Conservation (phyloP, 495 filamentous ascomycete genomes). For the Jackrogersella minutella region DNA sequence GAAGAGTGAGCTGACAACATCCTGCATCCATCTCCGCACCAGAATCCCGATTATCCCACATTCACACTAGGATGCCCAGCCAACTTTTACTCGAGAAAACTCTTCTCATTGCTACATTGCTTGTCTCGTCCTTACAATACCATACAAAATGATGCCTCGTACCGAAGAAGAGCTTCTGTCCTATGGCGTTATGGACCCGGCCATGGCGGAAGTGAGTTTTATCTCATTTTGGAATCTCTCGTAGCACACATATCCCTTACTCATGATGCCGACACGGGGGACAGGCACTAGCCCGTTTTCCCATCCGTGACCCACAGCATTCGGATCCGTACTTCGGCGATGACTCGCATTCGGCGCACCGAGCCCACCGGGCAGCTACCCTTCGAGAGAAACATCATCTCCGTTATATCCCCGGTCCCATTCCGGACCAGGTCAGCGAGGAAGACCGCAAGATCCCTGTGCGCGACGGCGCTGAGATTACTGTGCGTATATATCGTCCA, state of each 20-base stretch:
- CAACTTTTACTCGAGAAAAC: no score
- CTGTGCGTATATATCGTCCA: slow-evolving; percentile 50
- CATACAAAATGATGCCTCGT: slow-evolving; percentile 27
- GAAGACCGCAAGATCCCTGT: slow-evolving; percentile 49
- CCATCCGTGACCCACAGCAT: slow-evolving; percentile 24
- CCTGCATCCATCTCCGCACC: no score
- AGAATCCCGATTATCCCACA: no score
- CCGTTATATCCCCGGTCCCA: slow-evolving; percentile 34
- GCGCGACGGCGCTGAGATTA: slow-evolving; percentile 51
- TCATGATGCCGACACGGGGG: slow-evolving; percentile 2
- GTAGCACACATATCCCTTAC: neutral
- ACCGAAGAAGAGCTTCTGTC: slow-evolving; percentile 45
- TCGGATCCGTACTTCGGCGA: slow-evolving; percentile 45
- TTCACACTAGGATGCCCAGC: no score
- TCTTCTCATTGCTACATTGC: neutral
- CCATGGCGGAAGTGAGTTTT: slow-evolving; percentile 45
- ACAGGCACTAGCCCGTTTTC: slow-evolving; percentile 22
- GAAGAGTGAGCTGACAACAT: no score
- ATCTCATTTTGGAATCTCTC: neutral
- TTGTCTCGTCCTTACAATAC: neutral
- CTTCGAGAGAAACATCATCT: slow-evolving; percentile 40
- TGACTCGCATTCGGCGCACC: slow-evolving; percentile 18
- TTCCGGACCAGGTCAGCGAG: slow-evolving; percentile 39
- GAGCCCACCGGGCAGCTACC: slow-evolving; percentile 34
- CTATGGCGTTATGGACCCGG: slow-evolving; percentile 48